A percentile compares a stretch with the other conserved stretches of the same genome.
Conservation (phyloP, 176 grass and related monocot genomes). For the Chloris gayana region DNA sequence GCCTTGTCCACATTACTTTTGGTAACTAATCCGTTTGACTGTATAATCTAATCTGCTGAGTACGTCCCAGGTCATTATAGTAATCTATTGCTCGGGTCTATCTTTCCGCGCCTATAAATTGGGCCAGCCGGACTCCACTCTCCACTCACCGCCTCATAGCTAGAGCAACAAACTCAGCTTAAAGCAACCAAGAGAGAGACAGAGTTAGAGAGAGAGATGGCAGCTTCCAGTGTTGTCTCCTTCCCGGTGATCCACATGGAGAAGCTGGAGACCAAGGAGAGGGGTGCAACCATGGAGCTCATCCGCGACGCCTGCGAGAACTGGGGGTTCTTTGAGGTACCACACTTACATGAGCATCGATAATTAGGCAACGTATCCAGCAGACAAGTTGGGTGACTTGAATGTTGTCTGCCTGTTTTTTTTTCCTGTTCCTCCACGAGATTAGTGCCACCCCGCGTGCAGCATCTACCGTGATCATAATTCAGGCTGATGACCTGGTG, state of each 20-base stretch:
- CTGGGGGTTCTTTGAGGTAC: conserved; percentile 99
- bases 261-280: conserved; percentile 65
- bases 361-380: not conserved
- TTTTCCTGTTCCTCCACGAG: not conserved
- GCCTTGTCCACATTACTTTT: conserved; percentile 7
- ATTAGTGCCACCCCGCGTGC: too few relatives aligned
- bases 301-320: conserved; percentile 87
- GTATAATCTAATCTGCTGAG: not conserved
- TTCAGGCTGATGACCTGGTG: not conserved
- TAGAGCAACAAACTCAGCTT: conserved; percentile 29
- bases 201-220: conserved; percentile 2
- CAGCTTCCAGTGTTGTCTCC: not conserved
- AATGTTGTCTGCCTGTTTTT: not conserved
- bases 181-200: not conserved
- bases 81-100: not conserved
- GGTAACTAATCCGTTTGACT: not conserved
- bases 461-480: not conserved
- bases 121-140: not conserved
- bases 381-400: not conserved
- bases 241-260: conserved; percentile 93
- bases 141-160: conserved; percentile 20
- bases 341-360: not conserved
- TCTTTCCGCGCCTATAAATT: conserved; percentile 57
- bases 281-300: conserved; percentile 55
- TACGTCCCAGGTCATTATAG: not conserved